Conservation (phyloP, 495 filamentous ascomycete species). For the Xylaria bambusicola region DNA sequence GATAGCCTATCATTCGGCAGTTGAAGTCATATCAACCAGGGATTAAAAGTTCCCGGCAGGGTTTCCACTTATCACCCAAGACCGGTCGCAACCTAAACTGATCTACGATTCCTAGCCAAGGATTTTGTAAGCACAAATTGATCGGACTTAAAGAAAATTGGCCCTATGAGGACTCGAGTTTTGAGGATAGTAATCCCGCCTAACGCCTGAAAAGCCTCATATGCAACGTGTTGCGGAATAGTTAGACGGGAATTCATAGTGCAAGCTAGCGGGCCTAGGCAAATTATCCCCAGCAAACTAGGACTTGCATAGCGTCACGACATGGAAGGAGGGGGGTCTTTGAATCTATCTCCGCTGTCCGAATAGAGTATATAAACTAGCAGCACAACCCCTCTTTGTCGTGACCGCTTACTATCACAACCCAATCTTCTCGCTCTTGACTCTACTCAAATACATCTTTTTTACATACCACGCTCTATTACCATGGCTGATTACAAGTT, state of each 20-base stretch:
- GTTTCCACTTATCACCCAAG: no score
- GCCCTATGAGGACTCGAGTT: no score
- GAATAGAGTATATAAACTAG: not conserved
- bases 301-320: slow-evolving; percentile 8
- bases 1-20: no score
- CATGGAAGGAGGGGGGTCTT: not conserved
- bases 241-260: no score
- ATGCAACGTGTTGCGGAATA: no score
- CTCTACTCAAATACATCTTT: not conserved
- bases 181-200: no score
- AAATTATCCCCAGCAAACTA: not conserved
- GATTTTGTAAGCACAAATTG: not conserved
- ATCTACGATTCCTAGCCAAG: no score
- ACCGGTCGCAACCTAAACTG: no score
- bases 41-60: no score
- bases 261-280: not conserved
- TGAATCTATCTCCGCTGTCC: not conserved
- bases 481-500: slow-evolving; percentile 53
- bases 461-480: not conserved
- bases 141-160: no score
- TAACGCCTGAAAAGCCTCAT: no score
- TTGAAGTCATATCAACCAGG: no score
- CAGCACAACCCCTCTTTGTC: not conserved
- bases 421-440: not conserved
- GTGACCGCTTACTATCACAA: not conserved